These are phyloP conservation scores for Gremmenia infestans DNA, from an alignment of 2,329 filamentous ascomycete genomes.

Conservation along the genomic window DNA sequence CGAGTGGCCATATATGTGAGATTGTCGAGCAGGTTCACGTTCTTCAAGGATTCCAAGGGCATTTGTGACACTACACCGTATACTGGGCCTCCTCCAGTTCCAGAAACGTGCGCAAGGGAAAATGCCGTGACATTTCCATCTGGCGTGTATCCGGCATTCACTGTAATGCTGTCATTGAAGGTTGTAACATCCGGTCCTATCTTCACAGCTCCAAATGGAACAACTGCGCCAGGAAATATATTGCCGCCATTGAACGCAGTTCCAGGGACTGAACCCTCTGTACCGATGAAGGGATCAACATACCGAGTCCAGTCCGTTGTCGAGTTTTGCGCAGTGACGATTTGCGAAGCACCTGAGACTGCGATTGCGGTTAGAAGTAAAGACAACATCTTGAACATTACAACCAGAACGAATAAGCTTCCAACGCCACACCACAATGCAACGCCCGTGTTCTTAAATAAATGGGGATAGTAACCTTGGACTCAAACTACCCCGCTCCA, in stretches of 20 bases:
- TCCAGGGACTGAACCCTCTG: conserved; percentile 41
- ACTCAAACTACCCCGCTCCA: too few relatives aligned
- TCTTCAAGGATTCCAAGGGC: conserved; percentile 36
- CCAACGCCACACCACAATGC: too few relatives aligned
- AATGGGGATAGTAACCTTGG: too few relatives aligned
- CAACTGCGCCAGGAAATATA: conserved; percentile 11
- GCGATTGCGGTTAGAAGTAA: background rate
- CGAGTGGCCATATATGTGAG: conserved; percentile 42
- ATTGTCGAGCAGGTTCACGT: conserved; percentile 44
- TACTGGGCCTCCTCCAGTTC: conserved; percentile 54
- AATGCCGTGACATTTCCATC: conserved; percentile 44
- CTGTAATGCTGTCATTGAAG: conserved; percentile 2
- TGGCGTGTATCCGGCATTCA: conserved; percentile 37
- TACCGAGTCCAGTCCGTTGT: conserved; percentile 35
- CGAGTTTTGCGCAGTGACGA: background rate
- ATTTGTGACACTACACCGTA: conserved; percentile 51
- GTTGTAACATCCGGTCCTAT: background rate
- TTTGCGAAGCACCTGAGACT: background rate
- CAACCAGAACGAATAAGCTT: too few relatives aligned
- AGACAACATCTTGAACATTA: too few relatives aligned
- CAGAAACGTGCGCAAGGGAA: conserved; percentile 50
- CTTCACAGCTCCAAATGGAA: conserved; percentile 27
- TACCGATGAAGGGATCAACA: conserved; percentile 47
- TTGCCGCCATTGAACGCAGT: conserved; percentile 36
- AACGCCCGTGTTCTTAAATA: too few relatives aligned